Base-by-base conservation (phyloP, 768 basidiomycete genomes). In the Termitomyces sp. region DNA sequence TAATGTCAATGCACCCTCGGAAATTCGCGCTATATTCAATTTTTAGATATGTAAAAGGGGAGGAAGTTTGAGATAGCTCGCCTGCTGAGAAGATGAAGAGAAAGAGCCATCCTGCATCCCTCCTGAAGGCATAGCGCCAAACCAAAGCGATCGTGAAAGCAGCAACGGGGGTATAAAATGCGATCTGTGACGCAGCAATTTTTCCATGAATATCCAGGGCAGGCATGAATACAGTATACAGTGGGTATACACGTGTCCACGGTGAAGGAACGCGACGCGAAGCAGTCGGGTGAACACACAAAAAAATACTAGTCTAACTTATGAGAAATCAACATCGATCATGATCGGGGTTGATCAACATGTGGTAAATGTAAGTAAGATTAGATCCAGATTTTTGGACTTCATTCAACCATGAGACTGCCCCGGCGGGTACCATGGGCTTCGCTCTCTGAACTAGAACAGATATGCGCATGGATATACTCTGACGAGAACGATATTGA, bases 371-470 rank as follows among this genome's bases (percentile, higher is more conserved):
- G 50, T 15, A 59, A 61, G 60, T 66, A 64, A 66, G 68, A 66
- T 68, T 62, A 64, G 65, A 67, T 69, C 43, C 49, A 63, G 51
- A 52, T 60, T 55, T 65, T 66, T 68, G 31, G 7, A 17, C 20
- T 31, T 31, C 46, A 37, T 29, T 55, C 46, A 20, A 59, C 55
- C 42, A 91, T 91, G 90, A 79, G 82, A 63, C 81, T 92, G 25
- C 94, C 93, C 59, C 84, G 89, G 56, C 83, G 92, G 37, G 88
- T 92, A 0, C 91, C 92, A 4, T 96, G 94, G 93, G 73, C 85
- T 14, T 80, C 82, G 40, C 70, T 85, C 8, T 67, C 73, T 38
- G 93, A 95, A 69, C 77, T 95, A 5, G 90, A 92, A 59, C 82
- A 90, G 65, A 75, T 93, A 11, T 92, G 86, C 72, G 74, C 83